phyloP scores from a whole-genome alignment of 2,329 filamentous ascomycete genomes.

The Mollisia scopiformis region DNA sequence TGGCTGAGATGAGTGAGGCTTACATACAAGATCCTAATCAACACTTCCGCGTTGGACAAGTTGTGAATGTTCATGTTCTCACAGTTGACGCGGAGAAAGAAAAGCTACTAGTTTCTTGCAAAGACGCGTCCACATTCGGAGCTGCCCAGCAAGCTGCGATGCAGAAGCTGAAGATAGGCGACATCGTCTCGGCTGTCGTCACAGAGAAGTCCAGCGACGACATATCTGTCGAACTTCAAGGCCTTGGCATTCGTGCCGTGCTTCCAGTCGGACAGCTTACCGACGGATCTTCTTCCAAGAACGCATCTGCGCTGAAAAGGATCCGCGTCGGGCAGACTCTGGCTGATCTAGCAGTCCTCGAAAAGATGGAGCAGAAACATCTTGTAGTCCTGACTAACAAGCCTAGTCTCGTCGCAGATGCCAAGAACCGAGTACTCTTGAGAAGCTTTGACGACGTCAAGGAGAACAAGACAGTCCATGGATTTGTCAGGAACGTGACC shows the following conservation, averaged over 20 bases:
- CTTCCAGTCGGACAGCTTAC: conserved; percentile 79
- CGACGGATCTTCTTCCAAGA: conserved; percentile 82
- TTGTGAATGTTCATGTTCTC: conserved; percentile 87
- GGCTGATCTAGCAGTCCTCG: conserved; percentile 80
- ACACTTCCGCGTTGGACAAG: conserved; percentile 89
- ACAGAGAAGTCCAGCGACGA: conserved; percentile 81
- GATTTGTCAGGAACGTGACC: conserved; percentile 86
- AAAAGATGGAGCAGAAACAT: conserved; percentile 78
- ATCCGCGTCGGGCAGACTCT: conserved; percentile 84
- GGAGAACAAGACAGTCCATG: conserved; percentile 69
- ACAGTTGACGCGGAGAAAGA: conserved; percentile 72
- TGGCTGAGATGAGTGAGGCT: conserved; percentile 97
- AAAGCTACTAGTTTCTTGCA: conserved; percentile 88
- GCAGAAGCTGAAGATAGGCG: conserved; percentile 72
- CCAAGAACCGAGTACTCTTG: conserved; percentile 73
- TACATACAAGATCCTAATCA: conserved; percentile 87
- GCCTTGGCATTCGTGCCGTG: conserved; percentile 74
- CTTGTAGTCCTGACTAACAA: conserved; percentile 82
- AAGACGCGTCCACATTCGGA: conserved; percentile 80
- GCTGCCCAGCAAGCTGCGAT: conserved; percentile 76
- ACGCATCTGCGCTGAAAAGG: conserved; percentile 74
- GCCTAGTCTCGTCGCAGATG: conserved; percentile 76
- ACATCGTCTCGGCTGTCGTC: conserved; percentile 76
- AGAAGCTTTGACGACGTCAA: conserved; percentile 71
- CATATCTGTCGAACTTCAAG: conserved; percentile 75